A percentile compares a stretch with the other conserved stretches of the same genome.
Conservation (phyloP, 306 rosid species). For the Sesbania bispinosa region DNA sequence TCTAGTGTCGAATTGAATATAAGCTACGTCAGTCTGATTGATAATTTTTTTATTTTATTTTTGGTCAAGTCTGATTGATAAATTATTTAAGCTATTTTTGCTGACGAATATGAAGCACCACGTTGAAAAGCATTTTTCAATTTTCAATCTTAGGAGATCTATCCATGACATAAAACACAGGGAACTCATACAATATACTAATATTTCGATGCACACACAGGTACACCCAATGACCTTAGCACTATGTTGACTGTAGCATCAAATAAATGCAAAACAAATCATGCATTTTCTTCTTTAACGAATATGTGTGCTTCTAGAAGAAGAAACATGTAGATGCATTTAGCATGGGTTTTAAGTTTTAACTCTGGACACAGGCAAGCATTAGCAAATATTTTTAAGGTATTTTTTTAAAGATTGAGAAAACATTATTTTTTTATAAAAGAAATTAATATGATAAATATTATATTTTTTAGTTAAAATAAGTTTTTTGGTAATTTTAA, state of each 20-base stretch:
- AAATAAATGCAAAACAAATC: background rate
- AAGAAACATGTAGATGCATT: no score
- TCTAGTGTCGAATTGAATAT: slow-evolving; percentile 8
- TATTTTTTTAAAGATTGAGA: no score
- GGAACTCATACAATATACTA: background rate
- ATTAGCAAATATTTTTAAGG: no score
- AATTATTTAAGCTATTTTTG: background rate
- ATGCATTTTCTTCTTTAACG: slow-evolving; percentile 16
- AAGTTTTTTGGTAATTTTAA: no score
- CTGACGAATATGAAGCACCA: background rate
- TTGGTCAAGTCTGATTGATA: background rate
- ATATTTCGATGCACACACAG: background rate
- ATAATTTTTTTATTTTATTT: no score
- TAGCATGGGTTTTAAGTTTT: no score
- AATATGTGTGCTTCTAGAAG: background rate
- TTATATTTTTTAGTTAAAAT: no score
- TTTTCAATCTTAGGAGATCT: background rate
- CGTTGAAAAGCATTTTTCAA: slow-evolving; percentile 15
- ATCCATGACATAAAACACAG: background rate
- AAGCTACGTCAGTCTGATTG: no score
- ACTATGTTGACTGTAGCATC: slow-evolving; percentile 12
- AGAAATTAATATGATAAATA: no score
- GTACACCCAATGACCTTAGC: background rate
- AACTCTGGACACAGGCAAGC: no score
- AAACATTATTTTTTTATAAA: no score